Evolutionary conservation across 2,329 filamentous ascomycete species (phyloP).

Genomic region (Colletotrichum aenigma): DNA sequence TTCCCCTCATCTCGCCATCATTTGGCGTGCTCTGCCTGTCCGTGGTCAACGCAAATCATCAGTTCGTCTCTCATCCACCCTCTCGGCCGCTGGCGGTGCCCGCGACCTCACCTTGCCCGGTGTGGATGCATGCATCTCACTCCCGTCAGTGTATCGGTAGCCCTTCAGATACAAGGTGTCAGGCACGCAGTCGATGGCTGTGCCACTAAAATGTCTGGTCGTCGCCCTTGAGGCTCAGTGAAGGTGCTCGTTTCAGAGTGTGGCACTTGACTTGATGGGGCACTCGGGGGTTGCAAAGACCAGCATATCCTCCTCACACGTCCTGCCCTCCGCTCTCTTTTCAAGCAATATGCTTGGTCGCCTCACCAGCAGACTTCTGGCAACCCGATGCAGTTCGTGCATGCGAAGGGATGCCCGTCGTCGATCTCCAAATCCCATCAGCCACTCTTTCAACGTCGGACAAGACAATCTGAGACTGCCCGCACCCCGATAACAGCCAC

Average conservation of each 20-base stretch:
- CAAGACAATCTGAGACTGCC: conserved; percentile 9
- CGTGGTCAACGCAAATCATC: neutral
- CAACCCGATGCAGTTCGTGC: conserved; percentile 9
- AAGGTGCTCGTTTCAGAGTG: conserved; percentile 14
- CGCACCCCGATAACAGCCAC: neutral
- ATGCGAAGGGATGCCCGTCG: conserved; percentile 19
- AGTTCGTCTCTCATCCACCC: conserved; percentile 3
- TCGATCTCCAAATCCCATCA: conserved; percentile 6
- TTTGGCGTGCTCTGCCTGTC: neutral
- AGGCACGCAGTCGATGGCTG: neutral
- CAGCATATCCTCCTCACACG: conserved; percentile 10
- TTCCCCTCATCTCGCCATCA: neutral
- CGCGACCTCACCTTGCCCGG: neutral
- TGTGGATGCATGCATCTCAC: neutral
- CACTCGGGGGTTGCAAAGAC: neutral
- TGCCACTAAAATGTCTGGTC: neutral
- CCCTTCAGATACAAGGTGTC: neutral
- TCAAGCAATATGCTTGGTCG: conserved; percentile 12
- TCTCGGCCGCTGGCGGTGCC: neutral
- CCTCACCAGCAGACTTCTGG: neutral
- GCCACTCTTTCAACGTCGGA: conserved; percentile 12
- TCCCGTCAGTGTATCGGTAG: neutral
- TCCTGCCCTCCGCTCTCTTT: neutral
- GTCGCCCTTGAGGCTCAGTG: conserved; percentile 3
- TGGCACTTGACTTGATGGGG: conserved; percentile 12